phyloP scores from a whole-genome alignment of 257 asterid species.

The Nicotiana attenuata region DNA sequence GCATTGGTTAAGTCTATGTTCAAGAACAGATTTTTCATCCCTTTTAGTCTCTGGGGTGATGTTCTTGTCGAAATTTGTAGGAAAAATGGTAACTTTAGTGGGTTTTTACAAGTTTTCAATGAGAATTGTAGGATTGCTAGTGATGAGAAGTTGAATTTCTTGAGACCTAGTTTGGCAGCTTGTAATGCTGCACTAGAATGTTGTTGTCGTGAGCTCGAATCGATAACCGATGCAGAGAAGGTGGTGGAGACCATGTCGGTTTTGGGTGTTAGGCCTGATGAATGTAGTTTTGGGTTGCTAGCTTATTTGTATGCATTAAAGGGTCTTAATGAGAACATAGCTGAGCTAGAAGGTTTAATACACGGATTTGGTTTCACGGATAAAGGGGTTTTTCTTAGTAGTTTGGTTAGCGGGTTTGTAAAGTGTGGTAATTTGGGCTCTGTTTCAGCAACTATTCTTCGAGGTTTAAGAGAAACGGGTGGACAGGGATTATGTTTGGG shows the following conservation, averaged over 20 bases:
- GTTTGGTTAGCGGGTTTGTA: constrained; percentile 68
- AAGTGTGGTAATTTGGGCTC: constrained; percentile 50
- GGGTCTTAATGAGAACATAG: constrained; percentile 58
- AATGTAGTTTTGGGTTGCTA: constrained; percentile 59
- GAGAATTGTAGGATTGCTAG: constrained; percentile 69
- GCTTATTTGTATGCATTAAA: constrained; percentile 75
- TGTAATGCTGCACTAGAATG: constrained; percentile 85
- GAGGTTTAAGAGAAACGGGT: constrained; percentile 40
- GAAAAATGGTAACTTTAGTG: constrained; percentile 60
- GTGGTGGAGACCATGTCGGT: constrained; percentile 70
- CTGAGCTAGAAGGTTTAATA: constrained; percentile 57
- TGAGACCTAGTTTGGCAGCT: constrained; percentile 74
- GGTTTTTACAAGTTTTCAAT: constrained; percentile 53
- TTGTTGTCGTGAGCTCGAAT: constrained; percentile 65
- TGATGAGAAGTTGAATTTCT: constrained; percentile 59
- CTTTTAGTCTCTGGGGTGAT: constrained; percentile 70
- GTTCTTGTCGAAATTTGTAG: constrained; percentile 58
- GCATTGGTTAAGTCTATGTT: constrained; percentile 80
- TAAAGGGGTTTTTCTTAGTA: constrained; percentile 35
- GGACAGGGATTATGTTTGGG: constrained; percentile 28
- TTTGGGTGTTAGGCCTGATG: constrained; percentile 76
- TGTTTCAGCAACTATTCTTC: constrained; percentile 50
- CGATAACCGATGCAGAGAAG: constrained; percentile 64
- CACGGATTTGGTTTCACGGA: constrained; percentile 45
- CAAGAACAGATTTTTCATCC: constrained; percentile 75